Evolutionary conservation across 1,139 yeast species (phyloP), one percentile per base, ranked within the genome.

Genomic region (Diutina neorugosa): DNA sequence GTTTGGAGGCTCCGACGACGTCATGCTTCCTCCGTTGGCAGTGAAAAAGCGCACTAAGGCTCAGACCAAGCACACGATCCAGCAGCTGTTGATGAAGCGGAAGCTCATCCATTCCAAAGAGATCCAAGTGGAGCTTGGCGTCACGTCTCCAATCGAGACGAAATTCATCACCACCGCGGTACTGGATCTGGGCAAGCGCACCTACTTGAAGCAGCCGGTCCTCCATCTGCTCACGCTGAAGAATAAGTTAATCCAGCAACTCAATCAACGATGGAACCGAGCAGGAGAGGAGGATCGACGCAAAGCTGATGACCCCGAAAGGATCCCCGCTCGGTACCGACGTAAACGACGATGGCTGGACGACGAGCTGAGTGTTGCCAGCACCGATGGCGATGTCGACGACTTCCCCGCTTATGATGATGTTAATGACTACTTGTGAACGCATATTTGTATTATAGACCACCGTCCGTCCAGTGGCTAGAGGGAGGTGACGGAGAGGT

Each of bases 261-360:
- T 46, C 4, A 46, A 46, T 19, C 37, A 46, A 16, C 27, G 27
- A 16, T 46, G 50, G 50, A 46, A 46, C 23, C 27, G 27, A 3
- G 40, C 21, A 2, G 40, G 18, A 2, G 50, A 44, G 7, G 27
- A 44, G 3, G 48, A 23, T 7, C 14, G 23, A 21, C 23, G 21
- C n/a, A 19, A 19, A 43, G 27, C 12, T 5, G 34, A 44, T 16
- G 19, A 20, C 19, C 6, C 37, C 16, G 37, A 31, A 4, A 8
- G 37, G 12, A n/a, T 11, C 12, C 37, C 37, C n/a, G 43, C 40
- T 1, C 40, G 50, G 9, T 16, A 11, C 16, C 14, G 40, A 4
- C 50, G 50, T 6, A 46, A 46, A 14, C 50, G 50, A n/a, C 50
- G 50, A 16, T 46, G 50, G 50, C 50, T 46, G 50, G 50, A 46